These are phyloP conservation scores for Sporodiniella umbellata DNA, from an alignment of 371 early-diverging fungal genomes.

Conservation along the genomic window DNA sequence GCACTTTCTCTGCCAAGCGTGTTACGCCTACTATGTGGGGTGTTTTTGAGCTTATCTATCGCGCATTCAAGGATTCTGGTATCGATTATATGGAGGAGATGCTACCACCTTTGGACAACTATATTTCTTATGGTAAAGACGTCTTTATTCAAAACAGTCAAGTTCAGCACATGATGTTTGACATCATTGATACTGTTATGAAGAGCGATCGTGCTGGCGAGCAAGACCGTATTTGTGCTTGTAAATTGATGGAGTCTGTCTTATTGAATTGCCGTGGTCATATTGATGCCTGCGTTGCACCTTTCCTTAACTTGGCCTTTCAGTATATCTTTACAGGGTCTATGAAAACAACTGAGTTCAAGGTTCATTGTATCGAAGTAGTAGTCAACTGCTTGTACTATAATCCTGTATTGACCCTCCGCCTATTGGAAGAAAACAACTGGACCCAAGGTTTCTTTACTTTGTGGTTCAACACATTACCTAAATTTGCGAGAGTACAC, in stretches of 20 bases:
- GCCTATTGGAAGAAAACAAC: conserved; percentile 70
- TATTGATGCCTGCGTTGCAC: conserved; percentile 58
- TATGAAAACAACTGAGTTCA: conserved; percentile 54
- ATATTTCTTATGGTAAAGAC: conserved; percentile 77
- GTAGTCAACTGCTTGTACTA: conserved; percentile 83
- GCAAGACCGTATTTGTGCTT: conserved; percentile 70
- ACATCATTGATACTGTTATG: conserved; percentile 72
- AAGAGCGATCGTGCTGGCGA: conserved; percentile 65
- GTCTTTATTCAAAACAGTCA: conserved; percentile 59
- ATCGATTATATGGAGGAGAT: conserved; percentile 81
- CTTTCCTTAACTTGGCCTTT: conserved; percentile 65
- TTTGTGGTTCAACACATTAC: conserved; percentile 72
- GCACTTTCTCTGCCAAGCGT: conserved; percentile 73
- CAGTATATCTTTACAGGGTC: conserved; percentile 58
- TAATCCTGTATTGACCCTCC: conserved; percentile 73
- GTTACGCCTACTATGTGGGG: conserved; percentile 85
- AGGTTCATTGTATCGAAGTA: conserved; percentile 60
- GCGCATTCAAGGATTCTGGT: conserved; percentile 70
- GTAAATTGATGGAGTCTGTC: conserved; percentile 76
- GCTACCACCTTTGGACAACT: conserved; percentile 83
- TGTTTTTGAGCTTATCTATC: conserved; percentile 72
- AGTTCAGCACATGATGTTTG: conserved; percentile 61
- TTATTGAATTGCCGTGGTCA: conserved; percentile 75
- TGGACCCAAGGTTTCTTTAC: conserved; percentile 79
- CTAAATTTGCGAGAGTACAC: conserved; percentile 79